Base-by-base conservation (phyloP, 352 stramenopile genomes). In the Pythium chondricola region DNA sequence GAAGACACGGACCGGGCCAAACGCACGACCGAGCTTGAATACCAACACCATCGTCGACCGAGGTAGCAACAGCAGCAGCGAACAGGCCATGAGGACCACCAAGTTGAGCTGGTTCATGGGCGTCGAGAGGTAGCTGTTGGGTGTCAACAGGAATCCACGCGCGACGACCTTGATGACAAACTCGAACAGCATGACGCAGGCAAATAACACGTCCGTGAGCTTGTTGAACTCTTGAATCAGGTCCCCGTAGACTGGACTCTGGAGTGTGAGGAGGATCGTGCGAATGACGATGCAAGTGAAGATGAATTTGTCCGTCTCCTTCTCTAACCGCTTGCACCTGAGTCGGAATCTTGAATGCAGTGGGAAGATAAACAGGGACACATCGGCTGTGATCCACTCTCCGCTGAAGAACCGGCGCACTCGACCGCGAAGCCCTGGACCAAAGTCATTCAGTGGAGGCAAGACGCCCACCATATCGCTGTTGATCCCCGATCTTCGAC, bases 31-130 rank as follows among this genome's bases (percentile, higher is more conserved):
- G 5, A 92, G 63, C 6, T 76, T 72, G 30, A 93, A 93, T 25
- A 89, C 52, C 11, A 61, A 73, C 16, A 83, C 76, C 75, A 88
- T 74, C 2, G 74, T 83, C 24, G 80, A 93, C 38, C 85, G 78
- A 2, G 76, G 79, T 0, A 89, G 58, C n/a, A 91, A 40, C 13
- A 89, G 44, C 18, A 93, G 45, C 2, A 92, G 47, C 0, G 76
- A 86, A 46, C 76, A 93, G 2, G 74, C 79, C 53, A 93, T 67
- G 14, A 93, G 44, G 5, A 87, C 82, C 13, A 91, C 54, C 65
- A 93, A 74, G 52, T 95, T 93, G 29, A 95, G 69, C 32, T 91
- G 78, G 32, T 95, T 95, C 71, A 77, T 88, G 16, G 69, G 69
- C 25, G 88, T 73, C 11, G 81, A 91, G 10, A 95, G 56, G 57